Evolutionary conservation across 495 filamentous ascomycete genomes (phyloP).

Genomic region (Penicillium verhagenii): DNA sequence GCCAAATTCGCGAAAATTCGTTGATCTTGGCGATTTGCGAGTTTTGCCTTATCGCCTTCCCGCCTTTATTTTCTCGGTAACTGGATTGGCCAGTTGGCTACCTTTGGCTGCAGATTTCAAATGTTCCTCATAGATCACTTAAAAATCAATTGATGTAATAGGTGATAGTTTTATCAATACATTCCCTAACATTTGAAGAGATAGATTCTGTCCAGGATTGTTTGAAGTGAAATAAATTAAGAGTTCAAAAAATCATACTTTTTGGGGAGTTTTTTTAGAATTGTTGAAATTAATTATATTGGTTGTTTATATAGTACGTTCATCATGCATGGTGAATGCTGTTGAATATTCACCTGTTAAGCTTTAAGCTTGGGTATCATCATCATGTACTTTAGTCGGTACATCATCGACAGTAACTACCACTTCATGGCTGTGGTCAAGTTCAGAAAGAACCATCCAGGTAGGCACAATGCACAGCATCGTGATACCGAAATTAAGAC

Average conservation of each 20-base stretch:
- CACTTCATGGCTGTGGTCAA: slow-evolving; percentile 36
- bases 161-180: too few relatives aligned
- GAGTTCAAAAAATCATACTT: not conserved
- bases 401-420: slow-evolving; percentile 26
- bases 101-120: too few relatives aligned
- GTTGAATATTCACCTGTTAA: slow-evolving; percentile 3
- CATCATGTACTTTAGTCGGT: slow-evolving; percentile 3
- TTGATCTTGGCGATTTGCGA: not conserved
- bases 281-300: slow-evolving; percentile 7
- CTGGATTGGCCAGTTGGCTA: not conserved
- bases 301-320: not conserved
- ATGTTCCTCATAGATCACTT: too few relatives aligned
- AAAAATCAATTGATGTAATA: not conserved
- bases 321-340: slow-evolving; percentile 3
- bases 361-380: slow-evolving; percentile 3
- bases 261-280: not conserved
- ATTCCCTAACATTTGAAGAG: too few relatives aligned
- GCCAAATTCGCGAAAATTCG: not conserved
- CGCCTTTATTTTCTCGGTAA: not conserved
- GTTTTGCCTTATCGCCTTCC: not conserved
- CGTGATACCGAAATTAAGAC: slow-evolving; percentile 35
- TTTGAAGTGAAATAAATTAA: too few relatives aligned
- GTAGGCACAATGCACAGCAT: slow-evolving; percentile 31
- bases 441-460: slow-evolving; percentile 33
- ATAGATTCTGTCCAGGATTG: too few relatives aligned